Conservation (phyloP, 768 basidiomycete genomes). For the Amanita exitialis region DNA sequence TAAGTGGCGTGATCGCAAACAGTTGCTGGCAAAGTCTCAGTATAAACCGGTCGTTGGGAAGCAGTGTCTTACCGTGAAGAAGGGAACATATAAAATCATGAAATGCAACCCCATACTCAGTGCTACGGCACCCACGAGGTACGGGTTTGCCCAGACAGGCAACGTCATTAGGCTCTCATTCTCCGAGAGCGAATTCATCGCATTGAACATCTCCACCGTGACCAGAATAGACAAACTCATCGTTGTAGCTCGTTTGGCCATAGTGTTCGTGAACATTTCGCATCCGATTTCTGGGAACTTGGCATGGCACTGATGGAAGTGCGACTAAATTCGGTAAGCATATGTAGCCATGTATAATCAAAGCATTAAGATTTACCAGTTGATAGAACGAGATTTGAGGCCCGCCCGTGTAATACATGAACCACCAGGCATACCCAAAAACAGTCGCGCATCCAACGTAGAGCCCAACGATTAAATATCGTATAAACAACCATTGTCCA, state of each 20-base stretch:
- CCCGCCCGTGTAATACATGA: constrained; percentile 81
- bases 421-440: constrained; percentile 99
- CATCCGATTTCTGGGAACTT: constrained; percentile 89
- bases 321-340: constrained; percentile 45
- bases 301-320: constrained; percentile 88
- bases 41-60: constrained; percentile 1
- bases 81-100: constrained; percentile 93
- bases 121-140: constrained; percentile 80
- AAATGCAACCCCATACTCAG: constrained; percentile 92
- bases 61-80: constrained; percentile 69
- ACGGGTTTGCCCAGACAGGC: constrained; percentile 92
- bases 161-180: constrained; percentile 87
- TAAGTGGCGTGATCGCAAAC: constrained; percentile 89
- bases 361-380: constrained; percentile 47
- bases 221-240: constrained; percentile 96
- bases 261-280: constrained; percentile 86
- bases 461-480: constrained; percentile 86
- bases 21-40: constrained; percentile 37
- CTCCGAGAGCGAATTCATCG: constrained; percentile 96
- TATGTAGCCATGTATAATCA: not conserved
- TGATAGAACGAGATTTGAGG: constrained; percentile 93
- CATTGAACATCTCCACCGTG: constrained; percentile 95
- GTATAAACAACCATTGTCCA: constrained; percentile 89
- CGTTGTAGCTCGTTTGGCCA: constrained; percentile 84
- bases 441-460: constrained; percentile 96